Percentiles rank a stretch among this genome's conserved stretches.
Evolutionary conservation across 352 stramenopile species (phyloP).

Genomic region (Phytophthora syringae): DNA sequence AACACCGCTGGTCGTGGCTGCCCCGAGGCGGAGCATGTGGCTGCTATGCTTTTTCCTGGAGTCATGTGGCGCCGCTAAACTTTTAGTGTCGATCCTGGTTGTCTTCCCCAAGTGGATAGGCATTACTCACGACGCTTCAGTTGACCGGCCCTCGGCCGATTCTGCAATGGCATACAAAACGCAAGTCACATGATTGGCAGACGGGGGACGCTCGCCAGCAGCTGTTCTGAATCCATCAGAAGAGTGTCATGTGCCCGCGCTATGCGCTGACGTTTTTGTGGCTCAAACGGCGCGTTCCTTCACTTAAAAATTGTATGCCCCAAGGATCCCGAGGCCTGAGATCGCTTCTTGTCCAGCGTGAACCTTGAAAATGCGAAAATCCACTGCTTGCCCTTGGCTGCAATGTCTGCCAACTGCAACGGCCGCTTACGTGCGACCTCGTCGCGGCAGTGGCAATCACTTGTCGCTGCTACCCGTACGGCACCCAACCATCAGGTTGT

Average conservation of each 20-base stretch:
- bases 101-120: conserved; percentile 19
- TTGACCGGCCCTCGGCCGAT: conserved; percentile 30
- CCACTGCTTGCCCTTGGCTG: background rate
- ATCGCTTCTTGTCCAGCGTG: conserved; percentile 11
- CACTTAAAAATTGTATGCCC: conserved; percentile 17
- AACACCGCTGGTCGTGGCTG: conserved; percentile 22
- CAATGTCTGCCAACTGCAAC: background rate
- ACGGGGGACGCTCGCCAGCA: conserved; percentile 13
- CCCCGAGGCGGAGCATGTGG: conserved; percentile 22
- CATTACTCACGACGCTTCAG: conserved; percentile 32
- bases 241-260: conserved; percentile 15
- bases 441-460: conserved; percentile 6
- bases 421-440: background rate
- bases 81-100: conserved; percentile 15
- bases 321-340: background rate
- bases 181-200: conserved; percentile 2
- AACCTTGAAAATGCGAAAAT: conserved; percentile 17
- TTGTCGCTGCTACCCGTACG: background rate
- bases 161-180: conserved; percentile 16
- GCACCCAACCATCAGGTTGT: conserved; percentile 28
- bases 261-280: conserved; percentile 33
- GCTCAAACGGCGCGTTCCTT: background rate
- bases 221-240: conserved; percentile 37
- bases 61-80: conserved; percentile 25
- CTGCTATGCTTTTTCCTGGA: conserved; percentile 24